phyloP scores from a whole-genome alignment of 1,139 yeast species.

The Taphrina flavorubra region DNA sequence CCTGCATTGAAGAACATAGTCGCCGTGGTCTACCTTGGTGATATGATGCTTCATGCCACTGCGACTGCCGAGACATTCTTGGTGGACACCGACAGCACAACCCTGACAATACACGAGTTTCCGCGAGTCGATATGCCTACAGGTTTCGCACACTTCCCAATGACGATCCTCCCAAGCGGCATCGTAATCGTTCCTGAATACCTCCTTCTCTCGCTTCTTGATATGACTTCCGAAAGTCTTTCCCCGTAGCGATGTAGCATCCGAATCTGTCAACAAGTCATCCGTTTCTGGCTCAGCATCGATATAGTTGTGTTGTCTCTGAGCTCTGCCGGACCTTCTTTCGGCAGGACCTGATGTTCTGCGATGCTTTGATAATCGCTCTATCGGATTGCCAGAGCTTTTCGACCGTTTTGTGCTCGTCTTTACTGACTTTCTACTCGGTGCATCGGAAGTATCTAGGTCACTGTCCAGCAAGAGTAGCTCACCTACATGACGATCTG shows the following conservation, averaged over 20 bases:
- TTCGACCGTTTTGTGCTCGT: not conserved
- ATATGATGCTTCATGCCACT: slow-evolving; percentile 24
- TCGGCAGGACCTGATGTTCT: slow-evolving; percentile 1
- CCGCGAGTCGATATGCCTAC: slow-evolving; percentile 24
- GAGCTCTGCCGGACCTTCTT: slow-evolving; percentile 12
- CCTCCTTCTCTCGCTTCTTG: slow-evolving; percentile 20
- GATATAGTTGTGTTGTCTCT: not conserved
- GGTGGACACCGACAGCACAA: slow-evolving; percentile 45
- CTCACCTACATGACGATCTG: slow-evolving; percentile 11
- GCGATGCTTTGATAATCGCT: slow-evolving; percentile 2
- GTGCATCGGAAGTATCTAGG: slow-evolving; percentile 3
- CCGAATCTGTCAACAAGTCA: slow-evolving; percentile 1
- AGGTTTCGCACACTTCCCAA: slow-evolving; percentile 41
- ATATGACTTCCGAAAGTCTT: not conserved
- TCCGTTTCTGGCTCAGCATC: slow-evolving; percentile 13
- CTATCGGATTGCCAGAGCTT: slow-evolving; percentile 9
- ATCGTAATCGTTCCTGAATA: slow-evolving; percentile 18
- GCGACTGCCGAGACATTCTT: slow-evolving; percentile 36
- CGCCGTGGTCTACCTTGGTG: slow-evolving; percentile 33
- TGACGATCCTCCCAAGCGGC: slow-evolving; percentile 44
- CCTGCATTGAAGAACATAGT: slow-evolving; percentile 43
- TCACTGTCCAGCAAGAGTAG: slow-evolving; percentile 18
- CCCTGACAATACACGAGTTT: slow-evolving; percentile 45
- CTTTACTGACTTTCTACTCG: not conserved
- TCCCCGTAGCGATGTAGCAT: not conserved